Percentiles rank a stretch among this genome's conserved stretches.
phyloP scores from a whole-genome alignment of 2,329 filamentous ascomycete species.

The Monilinia vaccinii-corymbosi region DNA sequence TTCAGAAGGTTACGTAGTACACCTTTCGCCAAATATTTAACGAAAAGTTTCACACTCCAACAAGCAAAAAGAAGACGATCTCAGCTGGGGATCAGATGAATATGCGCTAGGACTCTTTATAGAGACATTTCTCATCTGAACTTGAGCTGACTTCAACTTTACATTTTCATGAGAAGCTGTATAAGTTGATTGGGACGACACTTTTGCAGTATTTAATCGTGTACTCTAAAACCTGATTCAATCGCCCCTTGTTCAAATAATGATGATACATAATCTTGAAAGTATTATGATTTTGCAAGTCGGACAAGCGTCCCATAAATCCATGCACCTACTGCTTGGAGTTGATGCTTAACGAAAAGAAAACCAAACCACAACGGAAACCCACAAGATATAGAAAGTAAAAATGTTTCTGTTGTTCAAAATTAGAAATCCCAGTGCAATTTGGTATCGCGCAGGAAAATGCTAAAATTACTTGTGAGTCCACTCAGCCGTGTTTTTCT shows the following conservation, averaged over 20 bases:
- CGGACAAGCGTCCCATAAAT: no score
- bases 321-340: no score
- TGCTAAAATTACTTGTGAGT: constrained; percentile 51
- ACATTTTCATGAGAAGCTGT: neutral
- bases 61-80: neutral
- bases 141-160: neutral
- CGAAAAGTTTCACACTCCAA: neutral
- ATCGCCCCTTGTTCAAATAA: no score
- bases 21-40: neutral
- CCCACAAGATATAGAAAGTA: neutral
- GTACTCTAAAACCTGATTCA: no score
- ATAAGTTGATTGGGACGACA: no score
- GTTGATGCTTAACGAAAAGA: neutral
- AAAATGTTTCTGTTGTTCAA: neutral
- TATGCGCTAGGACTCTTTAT: neutral
- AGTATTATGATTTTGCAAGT: no score
- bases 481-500: constrained; percentile 93
- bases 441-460: neutral
- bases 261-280: no score
- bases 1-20: neutral
- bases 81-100: neutral
- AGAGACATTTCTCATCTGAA: neutral
- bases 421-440: neutral
- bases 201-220: no score
- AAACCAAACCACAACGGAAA: neutral